Evolutionary conservation across 495 filamentous ascomycete species (phyloP).

Genomic region (Immersiella caudata): DNA sequence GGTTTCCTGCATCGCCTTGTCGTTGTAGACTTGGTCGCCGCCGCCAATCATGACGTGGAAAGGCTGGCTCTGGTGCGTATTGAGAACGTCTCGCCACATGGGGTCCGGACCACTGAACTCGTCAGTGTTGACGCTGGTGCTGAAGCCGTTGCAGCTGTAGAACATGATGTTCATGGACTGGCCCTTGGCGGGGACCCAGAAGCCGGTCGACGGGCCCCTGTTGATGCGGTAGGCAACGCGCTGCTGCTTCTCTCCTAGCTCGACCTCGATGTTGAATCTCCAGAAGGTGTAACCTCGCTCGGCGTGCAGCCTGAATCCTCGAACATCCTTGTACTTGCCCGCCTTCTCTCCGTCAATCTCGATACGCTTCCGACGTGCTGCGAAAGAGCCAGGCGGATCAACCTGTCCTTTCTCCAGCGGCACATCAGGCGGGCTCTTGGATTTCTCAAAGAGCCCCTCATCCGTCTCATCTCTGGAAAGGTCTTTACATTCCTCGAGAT

Average conservation of each 20-base stretch:
- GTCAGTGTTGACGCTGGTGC: conserved; percentile 73
- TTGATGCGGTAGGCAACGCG: conserved; percentile 97
- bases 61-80: conserved; percentile 86
- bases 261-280: conserved; percentile 92
- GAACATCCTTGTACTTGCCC: conserved; percentile 75
- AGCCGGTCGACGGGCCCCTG: conserved; percentile 80
- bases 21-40: conserved; percentile 97
- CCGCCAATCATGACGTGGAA: conserved; percentile 99
- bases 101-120: conserved; percentile 90
- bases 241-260: conserved; percentile 72
- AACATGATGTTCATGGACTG: conserved; percentile 99
- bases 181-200: conserved; percentile 88
- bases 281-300: conserved; percentile 93
- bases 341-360: conserved; percentile 70
- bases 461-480: conserved; percentile 77
- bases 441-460: conserved; percentile 74
- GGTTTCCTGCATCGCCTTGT: conserved; percentile 74
- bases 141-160: conserved; percentile 96
- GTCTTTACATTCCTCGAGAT: conserved; percentile 71
- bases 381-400: conserved; percentile 49
- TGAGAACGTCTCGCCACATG: conserved; percentile 93
- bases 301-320: conserved; percentile 78
- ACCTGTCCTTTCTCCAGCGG: conserved; percentile 32
- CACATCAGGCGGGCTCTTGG: conserved; percentile 45
- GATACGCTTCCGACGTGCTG: conserved; percentile 49